Conservation (phyloP, 352 stramenopile species). For the Thalassiosira mediterranea region DNA sequence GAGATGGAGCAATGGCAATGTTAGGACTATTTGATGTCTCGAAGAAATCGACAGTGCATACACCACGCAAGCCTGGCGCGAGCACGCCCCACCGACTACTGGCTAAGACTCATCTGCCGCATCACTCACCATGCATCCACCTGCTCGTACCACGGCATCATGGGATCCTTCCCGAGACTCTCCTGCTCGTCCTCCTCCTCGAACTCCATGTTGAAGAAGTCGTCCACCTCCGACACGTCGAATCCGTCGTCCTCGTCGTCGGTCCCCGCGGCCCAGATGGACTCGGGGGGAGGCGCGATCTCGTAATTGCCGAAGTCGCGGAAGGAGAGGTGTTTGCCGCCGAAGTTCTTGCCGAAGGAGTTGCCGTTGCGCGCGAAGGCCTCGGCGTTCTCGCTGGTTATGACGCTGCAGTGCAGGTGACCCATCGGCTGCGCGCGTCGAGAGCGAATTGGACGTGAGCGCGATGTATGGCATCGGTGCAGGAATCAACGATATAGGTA, state of each 20-base stretch:
- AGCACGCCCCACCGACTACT: too few relatives aligned
- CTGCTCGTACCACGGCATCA: slow-evolving; percentile 84
- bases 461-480: too few relatives aligned
- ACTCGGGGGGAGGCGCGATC: slow-evolving; percentile 74
- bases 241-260: slow-evolving; percentile 33
- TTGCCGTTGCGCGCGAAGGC: slow-evolving; percentile 80
- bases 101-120: too few relatives aligned
- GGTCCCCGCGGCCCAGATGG: slow-evolving; percentile 61
- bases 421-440: slow-evolving; percentile 51
- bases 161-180: slow-evolving; percentile 53
- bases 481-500: too few relatives aligned
- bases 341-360: slow-evolving; percentile 79
- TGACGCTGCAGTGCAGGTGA: slow-evolving; percentile 80
- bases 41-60: too few relatives aligned
- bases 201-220: slow-evolving; percentile 57
- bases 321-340: slow-evolving; percentile 68
- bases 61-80: too few relatives aligned
- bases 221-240: slow-evolving; percentile 49
- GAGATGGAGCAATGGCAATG: too few relatives aligned
- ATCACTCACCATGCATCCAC: slow-evolving; percentile 59
- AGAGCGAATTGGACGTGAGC: too few relatives aligned
- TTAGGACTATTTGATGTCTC: too few relatives aligned
- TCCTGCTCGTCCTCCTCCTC: slow-evolving; percentile 56
- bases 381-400: slow-evolving; percentile 74
- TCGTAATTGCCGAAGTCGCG: slow-evolving; percentile 79